Evolutionary conservation across 2,329 filamentous ascomycete species (phyloP), one percentile per base, ranked within the genome.

Genomic region (Stachybotrys chartarum): DNA sequence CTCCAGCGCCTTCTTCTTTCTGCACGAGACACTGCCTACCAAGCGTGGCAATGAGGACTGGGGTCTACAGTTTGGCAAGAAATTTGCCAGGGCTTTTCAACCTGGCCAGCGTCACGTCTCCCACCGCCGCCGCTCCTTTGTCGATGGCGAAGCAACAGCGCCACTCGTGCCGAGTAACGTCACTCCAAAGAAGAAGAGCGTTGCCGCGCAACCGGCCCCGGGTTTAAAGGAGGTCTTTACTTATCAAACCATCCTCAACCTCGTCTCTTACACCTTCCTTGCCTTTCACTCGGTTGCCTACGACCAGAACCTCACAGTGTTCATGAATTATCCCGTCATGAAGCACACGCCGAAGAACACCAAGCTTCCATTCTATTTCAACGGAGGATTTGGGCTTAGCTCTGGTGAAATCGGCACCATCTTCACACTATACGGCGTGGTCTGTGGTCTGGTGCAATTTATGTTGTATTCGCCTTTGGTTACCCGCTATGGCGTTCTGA

Each of bases 271-370:
- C 70, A 87, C 87, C 1, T 78, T 94, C 52, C 78, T 97, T 17
- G 88, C 91, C 0, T 79, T 95, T 51, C 91, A 96, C 70, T 86
- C 84, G 0, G 84, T 95, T 45, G 86, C 90, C 1, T 97, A 86
- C 66, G 93, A 97, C 70, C 91, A 96, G 66, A 78, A 93, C 3
- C 81, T 97, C 1, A 89, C 91, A 3, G 90, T 97, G 1, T 96
- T 96, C 69, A 81, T 97, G 64, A 89, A 96, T 71, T 87, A 90
- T 60, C 87, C 88, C 0, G 66, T 78, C 5, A 71, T 81, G 39
- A 71, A 81, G 50, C 79, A 82, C 56, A 82, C 83, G 0, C 73
- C 80, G 0, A 75, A 84, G 11, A 83, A 83, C 63, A 82, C 78
- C 0, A 73, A 77, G 2, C 78, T 90, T 0, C 92, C 92, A 0